Percentiles rank a stretch among this genome's conserved stretches.
Evolutionary conservation across 306 rosid species (phyloP).

Genomic region (Datisca glomerata): DNA sequence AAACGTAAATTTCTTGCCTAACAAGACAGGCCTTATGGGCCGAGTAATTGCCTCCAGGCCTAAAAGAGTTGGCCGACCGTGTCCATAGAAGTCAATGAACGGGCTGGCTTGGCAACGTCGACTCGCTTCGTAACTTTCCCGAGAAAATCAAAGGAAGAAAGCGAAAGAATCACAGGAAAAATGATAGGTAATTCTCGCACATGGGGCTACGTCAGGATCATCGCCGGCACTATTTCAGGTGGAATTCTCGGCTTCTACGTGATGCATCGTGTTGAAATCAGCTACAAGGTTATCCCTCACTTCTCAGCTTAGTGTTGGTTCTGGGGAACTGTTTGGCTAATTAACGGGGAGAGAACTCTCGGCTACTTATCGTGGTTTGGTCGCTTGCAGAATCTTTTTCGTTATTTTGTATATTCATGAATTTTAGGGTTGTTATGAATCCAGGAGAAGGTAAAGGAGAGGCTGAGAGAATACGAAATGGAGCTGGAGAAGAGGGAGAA

Average conservation of each 20-base stretch:
- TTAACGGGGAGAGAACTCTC: background rate
- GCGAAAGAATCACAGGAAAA: conserved; percentile 4
- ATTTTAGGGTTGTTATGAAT: conserved; percentile 9
- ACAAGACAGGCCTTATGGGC: too few species aligned
- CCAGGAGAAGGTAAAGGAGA: conserved; percentile 74
- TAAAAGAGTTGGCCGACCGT: too few species aligned
- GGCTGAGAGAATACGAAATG: conserved; percentile 42
- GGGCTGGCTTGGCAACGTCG: too few species aligned
- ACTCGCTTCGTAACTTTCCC: conserved; percentile 9
- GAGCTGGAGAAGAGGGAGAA: conserved; percentile 57
- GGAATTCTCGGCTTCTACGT: conserved; percentile 81
- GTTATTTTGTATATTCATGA: background rate
- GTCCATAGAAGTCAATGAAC: too few species aligned
- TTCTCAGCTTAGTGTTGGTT: background rate
- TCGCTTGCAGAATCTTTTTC: background rate
- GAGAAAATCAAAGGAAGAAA: conserved; percentile 9
- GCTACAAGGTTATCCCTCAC: conserved; percentile 47
- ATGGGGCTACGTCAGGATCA: conserved; percentile 74
- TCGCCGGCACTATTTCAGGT: conserved; percentile 55
- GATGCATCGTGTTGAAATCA: conserved; percentile 59
- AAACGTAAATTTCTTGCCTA: too few species aligned
- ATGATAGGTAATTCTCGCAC: conserved; percentile 31
- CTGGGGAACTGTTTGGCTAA: background rate
- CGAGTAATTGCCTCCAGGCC: too few species aligned
- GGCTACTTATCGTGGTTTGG: background rate